phyloP scores from a whole-genome alignment of 2,329 filamentous ascomycete species.

The Penicillium frequentans region DNA sequence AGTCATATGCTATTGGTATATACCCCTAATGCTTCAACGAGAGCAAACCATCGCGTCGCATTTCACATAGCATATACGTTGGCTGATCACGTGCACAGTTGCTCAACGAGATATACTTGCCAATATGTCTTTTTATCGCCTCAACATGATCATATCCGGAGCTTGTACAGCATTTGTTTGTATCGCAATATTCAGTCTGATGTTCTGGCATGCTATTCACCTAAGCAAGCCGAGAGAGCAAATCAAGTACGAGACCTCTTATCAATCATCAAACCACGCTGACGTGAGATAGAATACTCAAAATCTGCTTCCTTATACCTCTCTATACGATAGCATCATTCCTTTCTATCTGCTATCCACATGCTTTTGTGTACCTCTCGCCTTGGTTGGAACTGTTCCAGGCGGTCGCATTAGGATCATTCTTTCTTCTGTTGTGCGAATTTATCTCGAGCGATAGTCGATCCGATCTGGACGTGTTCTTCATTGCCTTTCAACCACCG shows the following conservation, averaged over 20 bases:
- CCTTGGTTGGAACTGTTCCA: conserved; percentile 44
- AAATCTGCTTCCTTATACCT: conserved; percentile 45
- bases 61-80: neutral
- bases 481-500: conserved; percentile 35
- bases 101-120: conserved; percentile 12
- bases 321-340: conserved; percentile 43
- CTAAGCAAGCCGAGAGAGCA: conserved; percentile 46
- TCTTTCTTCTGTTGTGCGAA: conserved; percentile 45
- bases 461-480: conserved; percentile 36
- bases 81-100: neutral
- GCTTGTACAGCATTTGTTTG: conserved; percentile 33
- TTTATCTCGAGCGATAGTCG: conserved; percentile 38
- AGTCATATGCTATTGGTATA: neutral
- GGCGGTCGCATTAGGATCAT: conserved; percentile 42
- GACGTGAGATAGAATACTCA: conserved; percentile 37
- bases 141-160: conserved; percentile 42
- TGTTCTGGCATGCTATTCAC: conserved; percentile 39
- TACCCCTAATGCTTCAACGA: neutral
- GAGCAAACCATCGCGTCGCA: no score
- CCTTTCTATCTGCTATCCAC: conserved; percentile 40
- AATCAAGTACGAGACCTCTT: conserved; percentile 32
- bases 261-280: neutral
- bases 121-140: conserved; percentile 27
- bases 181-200: conserved; percentile 30
- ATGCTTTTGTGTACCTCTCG: conserved; percentile 41